Evolutionary conservation across 1,284 basidiomycete genomes (phyloP), one percentile per base, ranked within the genome.

Genomic region (Jaminaea rosea): DNA sequence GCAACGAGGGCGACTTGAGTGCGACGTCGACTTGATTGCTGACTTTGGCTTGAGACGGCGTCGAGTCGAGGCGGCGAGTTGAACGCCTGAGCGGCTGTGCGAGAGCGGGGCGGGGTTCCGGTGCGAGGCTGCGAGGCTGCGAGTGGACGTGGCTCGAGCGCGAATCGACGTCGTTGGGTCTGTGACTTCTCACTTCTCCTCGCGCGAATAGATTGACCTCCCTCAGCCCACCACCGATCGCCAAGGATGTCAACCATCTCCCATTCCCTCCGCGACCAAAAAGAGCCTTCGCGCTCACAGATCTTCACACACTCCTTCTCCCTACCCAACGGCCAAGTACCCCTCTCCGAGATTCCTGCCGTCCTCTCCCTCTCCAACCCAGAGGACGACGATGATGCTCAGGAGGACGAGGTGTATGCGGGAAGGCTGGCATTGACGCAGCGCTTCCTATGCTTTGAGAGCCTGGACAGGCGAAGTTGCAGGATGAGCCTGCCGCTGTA

Each of bases 401-500:
- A 67, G 42, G 68, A 72, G 46, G 65, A 71, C 24, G 62, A 68
- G 44, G 66, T 69, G 21, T 70, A 66, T 52, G 63, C 65, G 1
- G 94, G 94, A 46, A 87, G 90, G 69, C 78, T 98, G 42, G 83
- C 92, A 64, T 80, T 99, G 34, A 81, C 94, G 45, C 83, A 88
- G 23, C 88, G 90, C 0, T 98, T 89, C 76, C 79, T 98, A 10
- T 84, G 88, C 49, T 99, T 98, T 76, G 79, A 84, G 26, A 94
- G 90, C 8, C 78, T 94, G 34, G 84, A 87, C 70, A 87, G 89
- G 69, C 59, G 67, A 13, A 91, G 88, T 24, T 91, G 92, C 56
- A 82, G 86, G 42, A 90, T 92, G 77, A 88, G 89, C 1, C 77
- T 98, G 17, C 94, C 94, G 39, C 79, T 99, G 31, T 91, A 87